Evolutionary conservation across 805 yeast species (phyloP), one percentile per base, ranked within the genome.

Genomic region (Starmerella asiatica): DNA sequence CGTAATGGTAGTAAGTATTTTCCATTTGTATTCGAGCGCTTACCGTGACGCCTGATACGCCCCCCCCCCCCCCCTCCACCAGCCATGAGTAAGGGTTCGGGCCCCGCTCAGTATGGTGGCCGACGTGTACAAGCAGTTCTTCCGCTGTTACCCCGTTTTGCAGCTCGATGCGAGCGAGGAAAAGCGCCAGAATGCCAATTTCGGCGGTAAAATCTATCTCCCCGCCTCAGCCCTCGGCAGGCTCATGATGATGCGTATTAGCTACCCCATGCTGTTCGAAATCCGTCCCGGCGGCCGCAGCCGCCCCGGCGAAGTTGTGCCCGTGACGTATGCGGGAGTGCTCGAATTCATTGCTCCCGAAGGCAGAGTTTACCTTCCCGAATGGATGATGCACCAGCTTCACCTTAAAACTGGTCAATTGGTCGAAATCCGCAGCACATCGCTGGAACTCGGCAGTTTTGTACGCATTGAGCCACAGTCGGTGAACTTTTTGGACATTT

Each of bases 301-400:
- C 36, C 78, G 72, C 28, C 65, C 71, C 19, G n/a, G n/a, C n/a
- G n/a, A n/a, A n/a, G n/a, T n/a, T n/a, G 67, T 60, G 16, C 56
- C 66, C 24, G 63, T 57, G 6, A 83, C 96, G 0, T 94, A 85
- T 57, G 80, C 86, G 34, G 99, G 99, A 55, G 98, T 91, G 21
- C 64, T 91, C 45, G 98, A 91, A 62, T 91, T 91, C 58, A 79
- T 82, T 15, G 95, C 98, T 1, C 97, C 91, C 56, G 98, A 91
- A 64, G 99, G 99, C 15, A 69, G 98, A 41, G 91, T 75, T 2
- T 91, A 91, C 57, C 54, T 91, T 27, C 99, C 99, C 0, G 84
- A 82, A 51, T 91, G 99, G 99, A 86, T 91, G 86, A 73, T 91
- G 80, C 69, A 63, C 33, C 80, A 93, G 0, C 61, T 91, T 29